These are phyloP conservation scores for Phytophthora podocarpi DNA, from an alignment of 352 stramenopile species.

Conservation along the genomic window DNA sequence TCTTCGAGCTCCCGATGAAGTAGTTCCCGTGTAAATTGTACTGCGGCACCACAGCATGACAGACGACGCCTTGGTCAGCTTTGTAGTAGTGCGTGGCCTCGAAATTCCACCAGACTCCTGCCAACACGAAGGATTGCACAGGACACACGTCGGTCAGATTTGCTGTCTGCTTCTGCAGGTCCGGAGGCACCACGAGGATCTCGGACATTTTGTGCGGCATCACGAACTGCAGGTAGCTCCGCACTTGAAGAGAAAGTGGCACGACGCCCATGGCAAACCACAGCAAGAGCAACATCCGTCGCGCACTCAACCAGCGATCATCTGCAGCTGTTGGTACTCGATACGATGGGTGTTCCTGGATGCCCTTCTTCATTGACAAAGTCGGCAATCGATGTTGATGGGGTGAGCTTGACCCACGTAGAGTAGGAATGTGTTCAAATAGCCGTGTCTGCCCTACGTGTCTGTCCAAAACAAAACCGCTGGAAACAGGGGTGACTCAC, in stretches of 20 bases:
- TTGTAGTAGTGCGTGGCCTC: conserved; percentile 25
- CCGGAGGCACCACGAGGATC: background rate
- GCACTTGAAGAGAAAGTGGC: conserved; percentile 19
- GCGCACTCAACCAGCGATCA: background rate
- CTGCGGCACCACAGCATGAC: conserved; percentile 28
- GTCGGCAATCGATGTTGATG: too few species aligned
- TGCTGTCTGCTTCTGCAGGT: background rate
- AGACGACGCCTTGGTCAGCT: background rate
- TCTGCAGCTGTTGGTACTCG: too few species aligned
- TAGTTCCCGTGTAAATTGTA: conserved; percentile 38
- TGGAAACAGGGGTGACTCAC: too few species aligned
- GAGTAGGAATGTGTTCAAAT: too few species aligned
- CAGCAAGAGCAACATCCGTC: conserved; percentile 8
- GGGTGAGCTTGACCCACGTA: too few species aligned
- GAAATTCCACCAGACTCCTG: conserved; percentile 29
- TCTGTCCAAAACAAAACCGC: too few species aligned
- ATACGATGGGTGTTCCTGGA: too few species aligned
- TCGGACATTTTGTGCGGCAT: conserved; percentile 22
- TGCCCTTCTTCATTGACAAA: too few species aligned
- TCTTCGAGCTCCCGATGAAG: conserved; percentile 4
- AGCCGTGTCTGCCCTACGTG: too few species aligned
- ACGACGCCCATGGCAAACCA: conserved; percentile 19
- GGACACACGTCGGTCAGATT: conserved; percentile 14
- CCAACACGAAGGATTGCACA: conserved; percentile 1
- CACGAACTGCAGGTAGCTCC: conserved; percentile 29